phyloP scores from a whole-genome alignment of 2,329 filamentous ascomycete genomes.

The Periconia sp. region DNA sequence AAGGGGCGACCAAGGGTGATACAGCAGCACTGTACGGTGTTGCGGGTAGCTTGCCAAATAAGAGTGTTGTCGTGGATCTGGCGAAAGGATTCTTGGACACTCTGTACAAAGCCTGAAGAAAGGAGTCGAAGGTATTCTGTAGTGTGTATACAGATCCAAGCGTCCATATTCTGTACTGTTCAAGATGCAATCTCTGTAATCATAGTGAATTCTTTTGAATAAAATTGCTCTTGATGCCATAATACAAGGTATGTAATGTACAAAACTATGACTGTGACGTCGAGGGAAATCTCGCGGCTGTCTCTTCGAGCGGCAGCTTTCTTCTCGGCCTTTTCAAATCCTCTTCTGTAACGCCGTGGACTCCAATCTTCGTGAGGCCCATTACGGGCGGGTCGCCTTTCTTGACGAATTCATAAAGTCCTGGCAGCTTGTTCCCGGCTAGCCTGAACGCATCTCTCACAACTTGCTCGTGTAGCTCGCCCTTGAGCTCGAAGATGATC shows the following conservation, averaged over 20 bases:
- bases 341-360: slow-evolving; percentile 78
- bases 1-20: slow-evolving; percentile 70
- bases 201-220: too few relatives aligned
- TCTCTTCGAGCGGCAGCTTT: slow-evolving; percentile 60
- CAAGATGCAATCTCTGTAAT: too few relatives aligned
- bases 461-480: slow-evolving; percentile 91
- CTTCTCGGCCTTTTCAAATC: slow-evolving; percentile 81
- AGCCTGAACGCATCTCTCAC: slow-evolving; percentile 91
- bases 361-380: slow-evolving; percentile 83
- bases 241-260: slow-evolving; percentile 5
- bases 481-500: slow-evolving; percentile 90
- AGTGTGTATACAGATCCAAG: not conserved
- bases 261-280: slow-evolving; percentile 14
- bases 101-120: slow-evolving; percentile 77
- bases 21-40: slow-evolving; percentile 92
- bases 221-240: not conserved
- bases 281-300: slow-evolving; percentile 73
- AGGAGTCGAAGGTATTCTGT: not conserved
- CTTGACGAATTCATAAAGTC: slow-evolving; percentile 90
- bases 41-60: slow-evolving; percentile 92
- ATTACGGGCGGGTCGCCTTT: slow-evolving; percentile 90
- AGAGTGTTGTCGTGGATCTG: slow-evolving; percentile 89
- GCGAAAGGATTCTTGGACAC: slow-evolving; percentile 92
- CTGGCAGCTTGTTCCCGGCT: slow-evolving; percentile 92
- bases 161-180: too few relatives aligned